Evolutionary conservation across 2,329 filamentous ascomycete genomes (phyloP).

Genomic region (Gnomoniopsis sp.): DNA sequence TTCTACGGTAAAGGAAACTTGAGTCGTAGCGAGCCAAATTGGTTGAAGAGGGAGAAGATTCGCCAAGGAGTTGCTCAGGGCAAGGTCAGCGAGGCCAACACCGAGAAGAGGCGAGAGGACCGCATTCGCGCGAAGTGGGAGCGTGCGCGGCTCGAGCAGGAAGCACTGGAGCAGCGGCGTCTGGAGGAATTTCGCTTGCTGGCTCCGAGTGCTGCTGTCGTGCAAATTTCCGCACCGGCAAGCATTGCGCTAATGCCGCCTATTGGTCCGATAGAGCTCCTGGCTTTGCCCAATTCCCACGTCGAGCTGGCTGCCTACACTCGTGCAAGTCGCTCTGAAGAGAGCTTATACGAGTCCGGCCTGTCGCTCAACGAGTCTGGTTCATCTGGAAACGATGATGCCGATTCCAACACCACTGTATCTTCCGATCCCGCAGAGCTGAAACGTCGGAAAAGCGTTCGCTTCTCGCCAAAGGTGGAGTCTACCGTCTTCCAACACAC

Average conservation of each 20-base stretch:
- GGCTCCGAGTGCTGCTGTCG: conserved; percentile 7
- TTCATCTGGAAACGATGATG: conserved; percentile 17
- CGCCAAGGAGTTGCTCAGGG: conserved; percentile 60
- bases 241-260: conserved; percentile 24
- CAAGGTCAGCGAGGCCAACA: conserved; percentile 79
- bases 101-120: conserved; percentile 72
- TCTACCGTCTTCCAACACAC: conserved; percentile 56
- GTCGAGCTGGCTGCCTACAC: conserved; percentile 26
- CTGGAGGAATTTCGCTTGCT: conserved; percentile 39
- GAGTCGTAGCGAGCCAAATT: conserved; percentile 91
- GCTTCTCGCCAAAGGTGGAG: conserved; percentile 66
- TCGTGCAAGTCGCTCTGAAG: background rate
- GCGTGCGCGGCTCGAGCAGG: conserved; percentile 80
- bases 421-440: conserved; percentile 18
- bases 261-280: conserved; percentile 43
- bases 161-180: conserved; percentile 72
- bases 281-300: conserved; percentile 55
- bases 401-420: conserved; percentile 11
- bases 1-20: conserved; percentile 95
- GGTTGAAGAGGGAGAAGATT: conserved; percentile 80
- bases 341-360: conserved; percentile 5
- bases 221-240: background rate
- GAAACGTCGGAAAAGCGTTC: conserved; percentile 61
- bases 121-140: conserved; percentile 85
- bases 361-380: conserved; percentile 12